Percentiles rank a stretch among this genome's conserved stretches.
phyloP scores from a whole-genome alignment of 2,329 filamentous ascomycete genomes.

The Truncatella angustata region DNA sequence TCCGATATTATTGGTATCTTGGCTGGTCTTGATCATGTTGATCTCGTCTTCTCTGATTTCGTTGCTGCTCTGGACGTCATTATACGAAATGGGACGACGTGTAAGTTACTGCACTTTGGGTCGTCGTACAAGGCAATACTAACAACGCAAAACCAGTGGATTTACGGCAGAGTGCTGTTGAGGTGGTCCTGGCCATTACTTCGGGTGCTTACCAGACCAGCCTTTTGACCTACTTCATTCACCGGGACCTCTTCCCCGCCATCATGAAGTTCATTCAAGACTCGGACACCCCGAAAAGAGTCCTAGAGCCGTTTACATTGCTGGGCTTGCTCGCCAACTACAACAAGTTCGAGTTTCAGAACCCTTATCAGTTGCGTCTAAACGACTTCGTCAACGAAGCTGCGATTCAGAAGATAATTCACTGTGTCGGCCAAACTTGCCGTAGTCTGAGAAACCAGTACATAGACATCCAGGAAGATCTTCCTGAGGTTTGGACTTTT shows the following conservation, averaged over 20 bases:
- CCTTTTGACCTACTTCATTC: constrained; percentile 90
- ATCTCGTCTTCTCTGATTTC: constrained; percentile 84
- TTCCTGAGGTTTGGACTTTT: constrained; percentile 86
- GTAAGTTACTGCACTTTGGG: constrained; percentile 45
- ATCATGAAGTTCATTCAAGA: constrained; percentile 95
- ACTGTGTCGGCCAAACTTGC: constrained; percentile 72
- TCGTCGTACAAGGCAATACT: neutral
- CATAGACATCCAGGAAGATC: constrained; percentile 82
- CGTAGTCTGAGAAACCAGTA: constrained; percentile 69
- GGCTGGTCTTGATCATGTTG: constrained; percentile 84
- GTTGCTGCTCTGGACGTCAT: constrained; percentile 78
- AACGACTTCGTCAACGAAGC: constrained; percentile 94
- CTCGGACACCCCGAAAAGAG: constrained; percentile 60
- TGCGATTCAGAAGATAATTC: constrained; percentile 79
- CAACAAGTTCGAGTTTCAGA: constrained; percentile 99
- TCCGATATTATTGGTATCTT: constrained; percentile 91
- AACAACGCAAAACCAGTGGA: constrained; percentile 51
- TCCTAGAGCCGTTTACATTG: constrained; percentile 75
- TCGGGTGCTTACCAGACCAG: constrained; percentile 96
- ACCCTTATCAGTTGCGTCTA: constrained; percentile 87
- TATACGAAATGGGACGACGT: constrained; percentile 70
- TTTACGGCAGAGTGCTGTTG: constrained; percentile 74
- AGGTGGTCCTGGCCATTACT: constrained; percentile 78
- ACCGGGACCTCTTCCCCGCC: constrained; percentile 88
- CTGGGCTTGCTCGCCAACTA: constrained; percentile 91